phyloP scores from a whole-genome alignment of 768 basidiomycete genomes.

The Collybiopsis confluens region DNA sequence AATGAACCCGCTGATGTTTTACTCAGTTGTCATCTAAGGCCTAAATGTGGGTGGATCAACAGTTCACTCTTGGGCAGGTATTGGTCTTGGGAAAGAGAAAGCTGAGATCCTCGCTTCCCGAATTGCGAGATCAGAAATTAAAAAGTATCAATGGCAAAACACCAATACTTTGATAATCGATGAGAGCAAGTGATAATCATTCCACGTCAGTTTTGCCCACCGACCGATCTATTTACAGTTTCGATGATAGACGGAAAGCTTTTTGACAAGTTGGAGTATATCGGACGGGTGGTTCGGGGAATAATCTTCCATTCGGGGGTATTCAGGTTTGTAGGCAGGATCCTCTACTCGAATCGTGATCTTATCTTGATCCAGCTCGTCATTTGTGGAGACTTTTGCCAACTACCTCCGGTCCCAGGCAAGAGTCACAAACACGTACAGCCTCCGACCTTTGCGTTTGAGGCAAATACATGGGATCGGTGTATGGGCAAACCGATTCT shows the following conservation, averaged over 20 bases:
- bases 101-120: constrained; percentile 35
- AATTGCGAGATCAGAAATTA: constrained; percentile 16
- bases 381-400: constrained; percentile 74
- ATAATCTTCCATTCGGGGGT: constrained; percentile 55
- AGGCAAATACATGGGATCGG: constrained; percentile 54
- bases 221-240: constrained; percentile 30
- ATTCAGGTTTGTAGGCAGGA: constrained; percentile 43
- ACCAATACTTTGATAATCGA: constrained; percentile 63
- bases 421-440: constrained; percentile 32
- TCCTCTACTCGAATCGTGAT: background rate
- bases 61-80: constrained; percentile 63
- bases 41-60: constrained; percentile 69
- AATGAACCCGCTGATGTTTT: background rate
- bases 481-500: constrained; percentile 44
- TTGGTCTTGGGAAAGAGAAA: constrained; percentile 53
- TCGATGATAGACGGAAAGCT: constrained; percentile 72
- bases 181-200: constrained; percentile 47
- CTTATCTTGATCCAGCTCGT: constrained; percentile 45
- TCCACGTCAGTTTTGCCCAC: background rate
- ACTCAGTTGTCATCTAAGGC: constrained; percentile 21
- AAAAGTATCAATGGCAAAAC: constrained; percentile 43
- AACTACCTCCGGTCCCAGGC: constrained; percentile 66
- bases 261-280: constrained; percentile 64
- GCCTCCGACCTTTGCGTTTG: constrained; percentile 58
- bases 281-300: constrained; percentile 37